Evolutionary conservation across 495 filamentous ascomycete genomes (phyloP), one percentile per base, ranked within the genome.

Genomic region (Lasiosphaeriaceae sp.): DNA sequence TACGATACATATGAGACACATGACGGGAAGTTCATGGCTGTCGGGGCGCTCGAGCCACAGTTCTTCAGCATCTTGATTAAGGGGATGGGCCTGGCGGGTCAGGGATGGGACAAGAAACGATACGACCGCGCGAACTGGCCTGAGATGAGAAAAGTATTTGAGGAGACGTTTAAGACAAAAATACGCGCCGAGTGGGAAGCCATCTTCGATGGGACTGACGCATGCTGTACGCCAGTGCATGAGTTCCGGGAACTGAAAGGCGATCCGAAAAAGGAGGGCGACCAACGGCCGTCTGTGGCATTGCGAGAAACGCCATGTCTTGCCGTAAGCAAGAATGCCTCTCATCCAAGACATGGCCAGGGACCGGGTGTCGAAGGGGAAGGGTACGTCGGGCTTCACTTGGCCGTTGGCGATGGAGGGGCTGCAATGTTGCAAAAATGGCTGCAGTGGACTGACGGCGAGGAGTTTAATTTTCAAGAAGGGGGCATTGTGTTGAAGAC

Each of bases 1-100:
- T 97, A 97, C 68, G 87, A 89, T 55, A 89, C 86, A 0, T 97
- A 96, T 68, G 83, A 88, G 72, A 96, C 90, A 19, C 83, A 80
- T 54, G 91, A 94, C 65, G 88, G 88, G 2, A 79, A 78, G 58
- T 96, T 84, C 63, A 89, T 97, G 80, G 88, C 92, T n/a, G 87
- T 96, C 21, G 93, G 93, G 0, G 90, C 92, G 11, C 67, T 97
- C 26, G 93, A 97, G 72, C 87, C 87, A 54, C 84, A 90, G 64
- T 97, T 97, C 71, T 96, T 88, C 61, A 69, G 67, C 6, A 78
- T 73, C 4, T 69, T 97, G 50, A 56, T 96, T 2, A 75, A 80
- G 56, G 83, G 87, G 17, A 69, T 96, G 26, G 79, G 74, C 6
- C 68, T 92, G n/a, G 64, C 70, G 0, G 69, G 74, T 8, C 68